Evolutionary conservation across 2,329 filamentous ascomycete genomes (phyloP).

Genomic region (Chaetothyriales sp.): DNA sequence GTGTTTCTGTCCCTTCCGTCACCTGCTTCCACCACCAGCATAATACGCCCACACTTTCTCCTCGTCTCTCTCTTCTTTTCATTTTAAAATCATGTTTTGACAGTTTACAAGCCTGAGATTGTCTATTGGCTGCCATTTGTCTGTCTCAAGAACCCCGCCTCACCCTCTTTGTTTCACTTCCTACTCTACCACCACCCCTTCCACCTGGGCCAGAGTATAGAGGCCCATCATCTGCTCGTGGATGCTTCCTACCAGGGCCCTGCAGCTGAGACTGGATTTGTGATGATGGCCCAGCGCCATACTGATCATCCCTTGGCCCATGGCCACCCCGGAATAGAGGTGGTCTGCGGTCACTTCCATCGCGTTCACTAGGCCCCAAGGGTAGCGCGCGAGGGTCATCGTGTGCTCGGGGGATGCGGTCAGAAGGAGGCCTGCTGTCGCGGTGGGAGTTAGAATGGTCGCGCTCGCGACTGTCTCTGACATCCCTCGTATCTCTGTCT

Average conservation of each 20-base stretch:
- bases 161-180: slow-evolving; percentile 29
- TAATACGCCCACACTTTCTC: too few relatives aligned
- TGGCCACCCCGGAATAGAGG: slow-evolving; percentile 20
- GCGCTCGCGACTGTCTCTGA: slow-evolving; percentile 11
- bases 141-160: slow-evolving; percentile 24
- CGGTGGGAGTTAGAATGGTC: slow-evolving; percentile 3
- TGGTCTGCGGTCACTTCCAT: slow-evolving; percentile 10
- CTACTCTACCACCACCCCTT: slow-evolving; percentile 27
- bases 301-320: slow-evolving; percentile 23
- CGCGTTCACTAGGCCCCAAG: slow-evolving; percentile 2
- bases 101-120: too few relatives aligned
- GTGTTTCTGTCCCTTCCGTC: too few relatives aligned
- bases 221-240: slow-evolving; percentile 22
- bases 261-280: slow-evolving; percentile 1
- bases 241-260: slow-evolving; percentile 25
- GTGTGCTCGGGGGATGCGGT: slow-evolving; percentile 4
- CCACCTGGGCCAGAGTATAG: slow-evolving; percentile 14
- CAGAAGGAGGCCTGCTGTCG: slow-evolving; percentile 7
- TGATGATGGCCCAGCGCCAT: slow-evolving; percentile 22
- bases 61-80: too few relatives aligned
- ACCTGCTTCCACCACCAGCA: too few relatives aligned
- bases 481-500: slow-evolving; percentile 9
- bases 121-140: too few relatives aligned
- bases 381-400: not conserved
- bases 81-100: too few relatives aligned